These are phyloP conservation scores for Sporisorium iseilematis-ciliati DNA, from an alignment of 1,284 basidiomycete species.

Conservation along the genomic window DNA sequence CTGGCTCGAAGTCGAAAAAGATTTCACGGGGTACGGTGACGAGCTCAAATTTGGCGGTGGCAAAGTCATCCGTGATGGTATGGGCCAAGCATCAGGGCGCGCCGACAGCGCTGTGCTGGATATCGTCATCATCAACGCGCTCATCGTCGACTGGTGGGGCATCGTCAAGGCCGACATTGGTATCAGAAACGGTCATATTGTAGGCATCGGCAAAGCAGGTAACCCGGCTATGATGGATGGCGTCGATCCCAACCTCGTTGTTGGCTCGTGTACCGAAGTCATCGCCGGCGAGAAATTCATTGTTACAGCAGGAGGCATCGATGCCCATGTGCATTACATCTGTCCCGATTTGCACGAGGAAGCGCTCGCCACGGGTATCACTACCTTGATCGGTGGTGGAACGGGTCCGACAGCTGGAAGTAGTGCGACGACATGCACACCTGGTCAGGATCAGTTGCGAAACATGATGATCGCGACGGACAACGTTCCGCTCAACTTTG, in stretches of 20 bases:
- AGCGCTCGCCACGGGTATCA: constrained; percentile 73
- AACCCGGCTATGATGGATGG: constrained; percentile 94
- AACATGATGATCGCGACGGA: constrained; percentile 77
- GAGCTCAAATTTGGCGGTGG: constrained; percentile 95
- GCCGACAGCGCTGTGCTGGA: constrained; percentile 81
- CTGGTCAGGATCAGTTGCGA: constrained; percentile 71
- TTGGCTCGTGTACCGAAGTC: constrained; percentile 72
- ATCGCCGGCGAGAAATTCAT: constrained; percentile 95
- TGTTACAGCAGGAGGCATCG: constrained; percentile 91
- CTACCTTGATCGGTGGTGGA: constrained; percentile 71
- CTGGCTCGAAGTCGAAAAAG: constrained; percentile 92
- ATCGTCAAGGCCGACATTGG: constrained; percentile 99
- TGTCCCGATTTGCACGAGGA: constrained; percentile 85
- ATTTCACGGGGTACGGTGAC: constrained; percentile 87
- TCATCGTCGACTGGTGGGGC: constrained; percentile 94
- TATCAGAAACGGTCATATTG: constrained; percentile 84
- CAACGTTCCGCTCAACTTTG: constrained; percentile 89
- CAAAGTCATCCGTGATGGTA: constrained; percentile 67
- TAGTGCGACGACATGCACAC: constrained; percentile 94
- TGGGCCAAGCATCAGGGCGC: constrained; percentile 85
- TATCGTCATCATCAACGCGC: constrained; percentile 91
- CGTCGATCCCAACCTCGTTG: constrained; percentile 78
- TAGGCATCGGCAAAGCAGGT: constrained; percentile 93
- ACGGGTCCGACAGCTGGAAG: constrained; percentile 92
- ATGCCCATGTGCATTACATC: constrained; percentile 85